Percentiles rank a stretch among this genome's conserved stretches.
Conservation (phyloP, 2,329 filamentous ascomycete genomes). For the Aplosporella prunicola region DNA sequence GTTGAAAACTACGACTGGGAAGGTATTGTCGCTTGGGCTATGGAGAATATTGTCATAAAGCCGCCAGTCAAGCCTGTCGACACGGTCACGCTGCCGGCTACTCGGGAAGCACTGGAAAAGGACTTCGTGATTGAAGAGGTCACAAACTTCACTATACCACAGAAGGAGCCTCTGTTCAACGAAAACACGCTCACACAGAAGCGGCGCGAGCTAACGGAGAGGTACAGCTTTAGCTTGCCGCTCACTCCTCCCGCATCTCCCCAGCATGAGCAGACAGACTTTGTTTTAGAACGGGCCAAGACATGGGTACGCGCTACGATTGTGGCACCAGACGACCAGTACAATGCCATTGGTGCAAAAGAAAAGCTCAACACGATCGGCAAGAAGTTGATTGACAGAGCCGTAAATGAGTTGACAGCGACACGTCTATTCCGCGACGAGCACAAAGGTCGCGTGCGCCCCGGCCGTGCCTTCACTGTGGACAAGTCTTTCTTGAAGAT, state of each 20-base stretch:
- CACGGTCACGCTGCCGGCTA: slow-evolving; percentile 10
- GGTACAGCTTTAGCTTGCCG: slow-evolving; percentile 9
- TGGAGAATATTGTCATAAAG: slow-evolving; percentile 30
- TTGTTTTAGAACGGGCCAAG: slow-evolving; percentile 2
- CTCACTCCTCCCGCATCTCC: too few relatives aligned
- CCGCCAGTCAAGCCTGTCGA: slow-evolving; percentile 1
- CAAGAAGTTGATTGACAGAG: slow-evolving; percentile 29
- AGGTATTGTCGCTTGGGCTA: slow-evolving; percentile 56
- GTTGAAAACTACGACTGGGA: slow-evolving; percentile 60
- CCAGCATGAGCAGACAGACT: too few relatives aligned
- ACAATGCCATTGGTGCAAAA: slow-evolving; percentile 30
- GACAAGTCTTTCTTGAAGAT: slow-evolving; percentile 49
- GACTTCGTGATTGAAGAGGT: slow-evolving; percentile 34
- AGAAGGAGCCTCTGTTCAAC: slow-evolving; percentile 49
- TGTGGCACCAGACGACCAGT: slow-evolving; percentile 31
- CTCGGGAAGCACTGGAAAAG: slow-evolving; percentile 34
- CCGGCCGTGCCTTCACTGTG: slow-evolving; percentile 54
- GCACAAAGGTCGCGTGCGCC: slow-evolving; percentile 48
- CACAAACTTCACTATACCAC: slow-evolving; percentile 27
- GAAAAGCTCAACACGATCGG: slow-evolving; percentile 30
- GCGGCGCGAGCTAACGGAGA: slow-evolving; percentile 27
- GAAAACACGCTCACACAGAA: slow-evolving; percentile 27
- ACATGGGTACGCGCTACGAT: slow-evolving; percentile 37
- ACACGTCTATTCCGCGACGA: slow-evolving; percentile 49
- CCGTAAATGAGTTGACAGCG: slow-evolving; percentile 47